Evolutionary conservation across 108 stramenopile species (phyloP), one percentile per base, ranked within the genome.

Genomic region (Hondaea fermentalgiana): DNA sequence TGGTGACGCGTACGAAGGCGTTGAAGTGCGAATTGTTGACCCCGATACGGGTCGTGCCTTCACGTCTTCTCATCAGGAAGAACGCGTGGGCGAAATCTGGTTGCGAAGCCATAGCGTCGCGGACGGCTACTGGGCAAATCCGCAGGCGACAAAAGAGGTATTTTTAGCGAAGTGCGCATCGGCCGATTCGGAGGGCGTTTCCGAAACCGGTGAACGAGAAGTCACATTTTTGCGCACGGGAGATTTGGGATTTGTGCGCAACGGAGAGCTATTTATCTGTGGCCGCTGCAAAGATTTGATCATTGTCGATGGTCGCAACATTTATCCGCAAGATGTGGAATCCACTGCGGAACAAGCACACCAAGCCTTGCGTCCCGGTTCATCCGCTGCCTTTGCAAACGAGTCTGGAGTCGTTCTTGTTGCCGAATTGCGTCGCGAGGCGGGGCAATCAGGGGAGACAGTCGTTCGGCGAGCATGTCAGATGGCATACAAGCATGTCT

Each of bases 321-420:
- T 99, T 87, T 99, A 99, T 90, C 99, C 99, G 4, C 98, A 99
- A 90, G 99, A 99, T 91, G 91, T 99, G 8, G 99, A 99, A 90
- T 93, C 94, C n/a, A 95, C 97, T n/a, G 98, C 96, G 4, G 98
- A 98, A 92, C 91, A 92, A 29, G 89, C 88, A 2, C 53, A 45
- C 19, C 49, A 59, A 12, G 23, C 51, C 4, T 58, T 95, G 25
- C 94, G 98, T 23, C 98, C 97, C 55, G 99, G 99, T 44, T 99
- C 98, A 90, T 95, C 95, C 16, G 98, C 98, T 12, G 98, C 98
- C 5, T 99, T 99, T 44, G 5, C 51, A 35, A 47, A 23, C 19
- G n/a, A 12, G 6, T 58, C 94, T 96, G 69, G 95, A 95, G 14
- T 94, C 96, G 0, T 83, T 96, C 71, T 90, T 95, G 89, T 96